Conservation (phyloP, 768 basidiomycete species). For the Tricholoma hemisulphureum region DNA sequence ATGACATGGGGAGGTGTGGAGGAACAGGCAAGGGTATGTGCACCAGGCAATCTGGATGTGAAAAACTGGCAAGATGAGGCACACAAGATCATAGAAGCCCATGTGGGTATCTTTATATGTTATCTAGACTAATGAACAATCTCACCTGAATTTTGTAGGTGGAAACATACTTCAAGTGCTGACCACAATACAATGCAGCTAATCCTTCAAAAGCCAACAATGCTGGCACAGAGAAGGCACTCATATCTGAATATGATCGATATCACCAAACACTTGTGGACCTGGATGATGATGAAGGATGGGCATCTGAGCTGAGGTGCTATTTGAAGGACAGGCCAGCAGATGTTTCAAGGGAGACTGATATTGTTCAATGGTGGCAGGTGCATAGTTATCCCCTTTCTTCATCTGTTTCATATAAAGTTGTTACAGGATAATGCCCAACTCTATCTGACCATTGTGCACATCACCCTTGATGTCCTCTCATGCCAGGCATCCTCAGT, state of each 20-base stretch:
- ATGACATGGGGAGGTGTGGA: slow-evolving; percentile 24
- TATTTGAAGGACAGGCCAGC: neutral
- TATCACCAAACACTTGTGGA: neutral
- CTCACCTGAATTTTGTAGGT: slow-evolving; percentile 6
- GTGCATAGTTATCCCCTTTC: neutral
- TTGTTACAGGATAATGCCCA: slow-evolving; percentile 3
- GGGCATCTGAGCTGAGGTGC: neutral
- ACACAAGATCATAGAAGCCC: slow-evolving; percentile 11
- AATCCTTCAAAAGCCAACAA: neutral
- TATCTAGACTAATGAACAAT: too few relatives aligned
- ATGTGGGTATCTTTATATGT: neutral
- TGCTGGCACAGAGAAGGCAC: too few relatives aligned
- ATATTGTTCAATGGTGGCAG: slow-evolving; percentile 3
- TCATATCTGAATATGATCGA: neutral
- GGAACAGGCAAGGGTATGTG: slow-evolving; percentile 19
- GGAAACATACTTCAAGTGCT: slow-evolving; percentile 8
- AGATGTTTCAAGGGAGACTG: neutral
- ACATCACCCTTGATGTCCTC: neutral
- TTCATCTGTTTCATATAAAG: neutral
- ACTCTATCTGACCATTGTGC: neutral
- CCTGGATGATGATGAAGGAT: neutral
- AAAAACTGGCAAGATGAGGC: slow-evolving; percentile 24
- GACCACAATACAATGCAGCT: neutral
- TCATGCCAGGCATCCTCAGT: neutral
- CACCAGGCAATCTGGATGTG: slow-evolving; percentile 13